Evolutionary conservation across 2,329 filamentous ascomycete genomes (phyloP).

Genomic region (Cytospora piceicola): DNA sequence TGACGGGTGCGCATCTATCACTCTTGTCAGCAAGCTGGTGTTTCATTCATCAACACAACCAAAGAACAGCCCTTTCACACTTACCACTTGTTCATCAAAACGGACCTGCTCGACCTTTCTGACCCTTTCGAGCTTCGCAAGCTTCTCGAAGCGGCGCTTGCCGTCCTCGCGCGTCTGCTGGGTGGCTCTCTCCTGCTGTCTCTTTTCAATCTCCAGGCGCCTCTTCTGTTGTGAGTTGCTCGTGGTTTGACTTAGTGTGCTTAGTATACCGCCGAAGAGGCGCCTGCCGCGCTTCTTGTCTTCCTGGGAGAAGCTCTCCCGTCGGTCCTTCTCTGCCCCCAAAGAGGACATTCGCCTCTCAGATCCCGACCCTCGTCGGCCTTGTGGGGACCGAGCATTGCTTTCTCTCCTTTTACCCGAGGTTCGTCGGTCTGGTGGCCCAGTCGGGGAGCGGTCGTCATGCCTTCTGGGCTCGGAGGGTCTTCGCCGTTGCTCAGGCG

Average conservation of each 20-base stretch:
- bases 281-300: constrained; percentile 85
- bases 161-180: constrained; percentile 74
- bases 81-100: constrained; percentile 77
- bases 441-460: constrained; percentile 10
- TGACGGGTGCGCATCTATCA: constrained; percentile 75
- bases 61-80: constrained; percentile 41
- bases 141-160: constrained; percentile 66
- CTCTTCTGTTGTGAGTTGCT: constrained; percentile 67
- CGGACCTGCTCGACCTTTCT: constrained; percentile 72
- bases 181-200: constrained; percentile 76
- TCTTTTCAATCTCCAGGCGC: constrained; percentile 79
- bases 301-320: constrained; percentile 60
- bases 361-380: constrained; percentile 22
- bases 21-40: constrained; percentile 13
- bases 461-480: constrained; percentile 1
- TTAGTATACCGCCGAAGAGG: constrained; percentile 82
- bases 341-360: constrained; percentile 24
- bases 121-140: constrained; percentile 62
- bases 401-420: constrained; percentile 9
- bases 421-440: constrained; percentile 7
- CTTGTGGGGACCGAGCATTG: not conserved
- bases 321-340: constrained; percentile 37
- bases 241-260: constrained; percentile 75
- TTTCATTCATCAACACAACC: constrained; percentile 34
- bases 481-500: constrained; percentile 14